Conservation (phyloP, 163 green algal species). For the Chlamydomonas reinhardtii region DNA sequence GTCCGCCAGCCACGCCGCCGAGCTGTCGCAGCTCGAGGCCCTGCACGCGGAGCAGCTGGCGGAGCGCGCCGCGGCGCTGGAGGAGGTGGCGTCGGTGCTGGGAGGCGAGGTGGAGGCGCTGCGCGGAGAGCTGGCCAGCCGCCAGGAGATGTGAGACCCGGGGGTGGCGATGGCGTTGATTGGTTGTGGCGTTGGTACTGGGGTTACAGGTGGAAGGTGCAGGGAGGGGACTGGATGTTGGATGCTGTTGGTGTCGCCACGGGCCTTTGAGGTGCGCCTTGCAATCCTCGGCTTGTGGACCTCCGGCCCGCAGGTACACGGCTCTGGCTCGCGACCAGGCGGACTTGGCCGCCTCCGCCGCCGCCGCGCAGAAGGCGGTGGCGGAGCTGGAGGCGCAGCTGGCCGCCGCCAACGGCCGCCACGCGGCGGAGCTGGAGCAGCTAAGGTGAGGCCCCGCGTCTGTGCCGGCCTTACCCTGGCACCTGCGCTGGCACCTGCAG, state of each 20-base stretch:
- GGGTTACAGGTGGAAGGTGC: too few relatives aligned
- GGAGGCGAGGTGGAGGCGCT: conserved; percentile 28
- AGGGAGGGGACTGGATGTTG: too few relatives aligned
- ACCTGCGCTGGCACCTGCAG: too few relatives aligned
- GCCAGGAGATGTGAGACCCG: conserved; percentile 12
- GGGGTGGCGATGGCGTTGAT: too few relatives aligned
- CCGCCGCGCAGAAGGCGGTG: background rate
- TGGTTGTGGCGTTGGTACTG: too few relatives aligned
- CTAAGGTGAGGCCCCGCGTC: conserved; percentile 4
- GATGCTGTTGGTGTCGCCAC: too few relatives aligned
- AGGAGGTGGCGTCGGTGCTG: conserved; percentile 1
- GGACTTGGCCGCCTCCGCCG: background rate
- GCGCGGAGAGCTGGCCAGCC: background rate
- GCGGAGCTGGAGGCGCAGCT: conserved; percentile 8
- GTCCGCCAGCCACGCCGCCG: background rate
- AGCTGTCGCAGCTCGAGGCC: background rate
- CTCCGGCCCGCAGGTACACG: conserved; percentile 1
- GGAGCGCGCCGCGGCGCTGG: background rate
- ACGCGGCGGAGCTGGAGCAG: background rate
- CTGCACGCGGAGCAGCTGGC: background rate
- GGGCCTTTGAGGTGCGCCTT: too few relatives aligned
- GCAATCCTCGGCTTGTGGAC: too few relatives aligned
- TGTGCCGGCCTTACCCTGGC: too few relatives aligned
- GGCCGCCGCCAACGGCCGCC: background rate
- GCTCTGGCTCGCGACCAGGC: background rate